Evolutionary conservation across 345 rosid genomes (phyloP).

Genomic region (Arabidopsis arenosa): DNA sequence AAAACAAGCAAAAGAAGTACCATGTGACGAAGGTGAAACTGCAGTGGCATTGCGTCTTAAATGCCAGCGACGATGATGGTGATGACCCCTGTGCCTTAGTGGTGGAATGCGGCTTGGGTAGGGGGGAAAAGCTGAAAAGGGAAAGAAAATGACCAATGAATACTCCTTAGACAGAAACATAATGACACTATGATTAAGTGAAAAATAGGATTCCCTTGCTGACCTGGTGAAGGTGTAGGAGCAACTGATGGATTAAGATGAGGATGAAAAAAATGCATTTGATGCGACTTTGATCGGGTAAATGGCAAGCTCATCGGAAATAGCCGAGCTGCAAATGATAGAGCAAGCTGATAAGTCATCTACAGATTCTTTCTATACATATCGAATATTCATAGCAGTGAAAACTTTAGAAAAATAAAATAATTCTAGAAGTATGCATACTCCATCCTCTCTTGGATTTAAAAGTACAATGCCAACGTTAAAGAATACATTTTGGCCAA

Average conservation of each 20-base stretch:
- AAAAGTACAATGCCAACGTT: background rate
- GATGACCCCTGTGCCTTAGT: conserved; percentile 56
- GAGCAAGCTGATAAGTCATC: conserved; percentile 35
- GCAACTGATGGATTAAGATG: conserved; percentile 51
- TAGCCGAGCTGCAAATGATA: conserved; percentile 57
- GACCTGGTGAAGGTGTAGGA: conserved; percentile 56
- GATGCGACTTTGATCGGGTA: conserved; percentile 48
- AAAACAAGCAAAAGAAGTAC: conserved; percentile 47
- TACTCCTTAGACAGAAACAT: conserved; percentile 37
- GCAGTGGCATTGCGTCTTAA: conserved; percentile 58
- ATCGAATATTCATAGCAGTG: background rate
- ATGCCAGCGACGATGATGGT: conserved; percentile 61
- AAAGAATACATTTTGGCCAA: conserved; percentile 1
- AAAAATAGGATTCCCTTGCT: conserved; percentile 48
- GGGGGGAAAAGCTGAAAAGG: conserved; percentile 52
- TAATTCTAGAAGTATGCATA: background rate
- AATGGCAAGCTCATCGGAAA: conserved; percentile 53
- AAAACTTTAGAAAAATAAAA: background rate
- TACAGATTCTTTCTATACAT: conserved; percentile 14
- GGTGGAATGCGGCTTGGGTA: conserved; percentile 48
- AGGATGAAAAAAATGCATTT: conserved; percentile 47
- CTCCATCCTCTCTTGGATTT: conserved; percentile 5
- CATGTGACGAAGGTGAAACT: conserved; percentile 72
- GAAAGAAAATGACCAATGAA: conserved; percentile 27
- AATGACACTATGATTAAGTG: background rate